Evolutionary conservation across 805 yeast genomes (phyloP), one percentile per base, ranked within the genome.

Genomic region (Candida michaelii): DNA sequence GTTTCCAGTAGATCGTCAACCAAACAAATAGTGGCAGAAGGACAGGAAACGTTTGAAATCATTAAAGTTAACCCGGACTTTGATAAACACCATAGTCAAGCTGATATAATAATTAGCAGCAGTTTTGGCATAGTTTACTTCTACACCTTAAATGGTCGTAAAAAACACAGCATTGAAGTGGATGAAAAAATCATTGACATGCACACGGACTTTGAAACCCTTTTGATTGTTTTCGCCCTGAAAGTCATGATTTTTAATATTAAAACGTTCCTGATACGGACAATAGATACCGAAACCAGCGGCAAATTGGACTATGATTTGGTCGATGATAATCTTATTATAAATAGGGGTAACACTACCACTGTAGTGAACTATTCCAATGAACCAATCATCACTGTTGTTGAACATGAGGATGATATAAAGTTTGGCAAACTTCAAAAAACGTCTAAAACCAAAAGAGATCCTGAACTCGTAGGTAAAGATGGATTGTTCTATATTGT

Each of bases 401-500:
- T 41, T 5, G 39, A 40, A 8, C n/a, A 42, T n/a, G 33, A 18
- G 4, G 16, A 24, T 9, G 11, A 32, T 16, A 48, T 54, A 24
- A 47, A 47, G 24, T 31, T 52, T 23, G 43, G 46, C 4, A 54
- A 6, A 42, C 45, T 15, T 49, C 50, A 32, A 6, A 30, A 43
- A 4, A 25, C 5, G 8, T 6, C 10, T 25, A 46, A 24, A 17
- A 16, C 18, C 42, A 34, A 38, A 12, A 31, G 65, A 36, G 59
- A 65, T 35, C 16, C 30, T 8, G 35, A 38, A 2, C 35, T 66
- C 7, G 62, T 62, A 4, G 77, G 77, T 1, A 55, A 58, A n/a
- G 76, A 72, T 50, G 75, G 74, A 1, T 58, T 66, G 12, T 51
- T 66, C 19, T 63, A 54, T 42, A 73, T 65, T 3, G 54, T 72